Evolutionary conservation across 176 grass and related monocot species (phyloP).

Genomic region (Olyra latifolia): DNA sequence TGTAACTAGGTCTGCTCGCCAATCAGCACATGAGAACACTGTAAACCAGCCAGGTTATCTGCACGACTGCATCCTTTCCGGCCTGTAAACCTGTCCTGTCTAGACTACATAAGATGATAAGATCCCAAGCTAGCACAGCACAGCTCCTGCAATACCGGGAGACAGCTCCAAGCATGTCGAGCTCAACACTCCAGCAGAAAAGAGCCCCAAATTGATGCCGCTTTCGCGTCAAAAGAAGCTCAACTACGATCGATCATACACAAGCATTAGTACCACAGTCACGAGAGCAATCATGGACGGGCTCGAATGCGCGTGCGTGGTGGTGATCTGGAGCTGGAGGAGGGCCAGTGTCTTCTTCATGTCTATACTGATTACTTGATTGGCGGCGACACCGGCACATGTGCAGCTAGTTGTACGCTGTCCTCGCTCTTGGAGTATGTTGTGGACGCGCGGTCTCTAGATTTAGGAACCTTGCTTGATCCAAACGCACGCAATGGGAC

Average conservation of each 20-base stretch:
- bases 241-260: not conserved
- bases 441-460: constrained; percentile 28
- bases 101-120: too few relatives aligned
- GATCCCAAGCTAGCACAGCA: too few relatives aligned
- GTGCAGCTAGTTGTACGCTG: constrained; percentile 4
- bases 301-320: not conserved
- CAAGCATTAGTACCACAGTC: not conserved
- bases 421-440: constrained; percentile 8
- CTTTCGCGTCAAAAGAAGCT: constrained; percentile 1
- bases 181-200: constrained; percentile 42
- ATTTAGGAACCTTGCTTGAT: not conserved
- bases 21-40: not conserved
- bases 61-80: not conserved
- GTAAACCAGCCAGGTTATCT: not conserved
- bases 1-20: too few relatives aligned
- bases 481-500: constrained; percentile 4
- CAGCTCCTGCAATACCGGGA: constrained; percentile 24
- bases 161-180: constrained; percentile 33
- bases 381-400: constrained; percentile 2
- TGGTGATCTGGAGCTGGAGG: constrained; percentile 19
- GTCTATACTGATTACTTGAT: constrained; percentile 4
- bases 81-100: not conserved
- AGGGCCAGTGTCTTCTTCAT: not conserved
- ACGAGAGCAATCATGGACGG: constrained; percentile 36
- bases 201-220: constrained; percentile 19